Percentiles rank a stretch among this genome's conserved stretches.
These are phyloP conservation scores for Clarireedia monteithiana DNA, from an alignment of 2,329 filamentous ascomycete species.

Conservation along the genomic window DNA sequence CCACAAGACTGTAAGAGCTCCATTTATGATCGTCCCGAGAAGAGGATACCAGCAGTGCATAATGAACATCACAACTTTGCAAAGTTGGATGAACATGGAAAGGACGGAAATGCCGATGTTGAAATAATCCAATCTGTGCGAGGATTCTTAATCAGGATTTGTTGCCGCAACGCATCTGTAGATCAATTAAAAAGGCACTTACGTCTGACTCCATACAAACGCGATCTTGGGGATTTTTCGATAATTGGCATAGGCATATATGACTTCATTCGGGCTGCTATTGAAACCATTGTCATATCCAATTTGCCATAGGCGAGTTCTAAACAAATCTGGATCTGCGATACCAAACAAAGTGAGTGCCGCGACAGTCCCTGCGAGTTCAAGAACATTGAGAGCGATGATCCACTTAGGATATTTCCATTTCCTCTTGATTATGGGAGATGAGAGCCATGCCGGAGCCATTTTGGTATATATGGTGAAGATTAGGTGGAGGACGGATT, in stretches of 20 bases:
- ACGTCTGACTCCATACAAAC: conserved; percentile 68
- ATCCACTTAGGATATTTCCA: conserved; percentile 42
- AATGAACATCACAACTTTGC: conserved; percentile 61
- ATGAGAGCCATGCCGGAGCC: conserved; percentile 2
- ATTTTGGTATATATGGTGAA: neutral
- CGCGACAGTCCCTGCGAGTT: conserved; percentile 58
- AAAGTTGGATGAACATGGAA: conserved; percentile 66
- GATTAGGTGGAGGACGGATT: neutral
- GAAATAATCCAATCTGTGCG: conserved; percentile 62
- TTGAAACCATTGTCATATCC: conserved; percentile 66
- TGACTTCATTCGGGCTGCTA: conserved; percentile 59
- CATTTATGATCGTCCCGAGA: conserved; percentile 50
- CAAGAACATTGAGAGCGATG: conserved; percentile 50
- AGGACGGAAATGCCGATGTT: conserved; percentile 72
- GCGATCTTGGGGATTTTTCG: conserved; percentile 52
- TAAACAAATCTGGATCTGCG: conserved; percentile 64
- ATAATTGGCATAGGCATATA: conserved; percentile 70
- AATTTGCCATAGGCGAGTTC: conserved; percentile 65
- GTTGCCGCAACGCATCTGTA: neutral
- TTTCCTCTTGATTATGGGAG: conserved; percentile 20
- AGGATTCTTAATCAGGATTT: neutral
- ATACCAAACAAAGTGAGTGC: conserved; percentile 65
- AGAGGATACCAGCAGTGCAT: conserved; percentile 65
- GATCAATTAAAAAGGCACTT: conserved; percentile 31
- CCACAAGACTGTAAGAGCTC: conserved; percentile 53